Evolutionary conservation across 805 yeast species (phyloP), one percentile per base, ranked within the genome.

Genomic region (Lachancea mirantina): DNA sequence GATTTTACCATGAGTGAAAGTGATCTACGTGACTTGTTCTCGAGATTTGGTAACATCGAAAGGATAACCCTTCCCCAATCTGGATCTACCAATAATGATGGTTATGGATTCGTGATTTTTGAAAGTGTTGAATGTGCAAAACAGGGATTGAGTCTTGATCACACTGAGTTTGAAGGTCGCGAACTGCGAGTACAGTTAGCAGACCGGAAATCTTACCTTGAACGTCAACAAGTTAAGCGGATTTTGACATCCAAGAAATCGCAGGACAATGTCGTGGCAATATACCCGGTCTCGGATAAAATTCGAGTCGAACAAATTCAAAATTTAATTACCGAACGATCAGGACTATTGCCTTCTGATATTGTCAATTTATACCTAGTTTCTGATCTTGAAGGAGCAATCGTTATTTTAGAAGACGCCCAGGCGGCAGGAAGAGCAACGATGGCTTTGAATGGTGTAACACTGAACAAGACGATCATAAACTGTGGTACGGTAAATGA

Each of bases 91-190:
- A 24, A 31, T 2, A 68, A 76, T 46, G 74, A 73, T 28, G 88
- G 89, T 0, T 77, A 68, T 51, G 94, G 79, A 0, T 81, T 83
- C 47, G 57, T 83, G 0, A 61, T 72, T 0, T 81, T 74, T 43
- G 36, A 47, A 2, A 53, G 55, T 0, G 49, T 54, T 6, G 65
- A 61, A 1, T 67, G 64, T 3, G 82, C 85, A 0, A 46, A 55
- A 0, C 49, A 50, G 3, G 76, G 84, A 0, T 41, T 76, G 8
- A 47, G 51, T 7, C 40, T 67, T 28, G 62, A 76, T 40, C 61
- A 64, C 6, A 43, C 57, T 0, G 52, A 56, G 3, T 39, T 79
- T 2, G 64, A 63, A 23, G 76, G 69, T 0, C 54, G 82, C 26
- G 52, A 45, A 0, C 58, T 83, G 2, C 58, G 58, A 8, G 79